These are phyloP conservation scores for Erodium maritimum DNA, from an alignment of 345 rosid genomes.

Conservation along the genomic window DNA sequence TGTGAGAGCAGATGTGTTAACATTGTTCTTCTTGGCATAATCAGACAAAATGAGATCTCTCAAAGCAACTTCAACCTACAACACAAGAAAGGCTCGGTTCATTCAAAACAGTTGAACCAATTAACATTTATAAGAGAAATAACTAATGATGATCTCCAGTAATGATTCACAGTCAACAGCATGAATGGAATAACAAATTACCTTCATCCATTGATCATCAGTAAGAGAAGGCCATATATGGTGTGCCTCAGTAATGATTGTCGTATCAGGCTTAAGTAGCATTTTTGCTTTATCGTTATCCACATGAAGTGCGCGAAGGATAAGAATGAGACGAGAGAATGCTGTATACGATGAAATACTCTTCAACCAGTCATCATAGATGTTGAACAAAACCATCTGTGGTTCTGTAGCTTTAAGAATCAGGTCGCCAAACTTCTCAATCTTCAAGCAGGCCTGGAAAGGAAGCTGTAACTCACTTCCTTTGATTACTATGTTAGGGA, in stretches of 20 bases:
- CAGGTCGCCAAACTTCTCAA: slow-evolving; percentile 93
- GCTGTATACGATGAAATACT: slow-evolving; percentile 97
- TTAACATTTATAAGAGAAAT: not conserved
- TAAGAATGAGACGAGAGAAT: slow-evolving; percentile 89
- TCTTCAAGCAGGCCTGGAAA: slow-evolving; percentile 97
- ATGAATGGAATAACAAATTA: slow-evolving; percentile 9
- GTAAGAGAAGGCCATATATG: slow-evolving; percentile 97
- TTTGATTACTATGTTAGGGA: slow-evolving; percentile 96
- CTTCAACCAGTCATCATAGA: slow-evolving; percentile 98
- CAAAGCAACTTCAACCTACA: slow-evolving; percentile 89
- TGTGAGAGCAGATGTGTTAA: slow-evolving; percentile 91
- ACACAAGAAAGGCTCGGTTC: not conserved
- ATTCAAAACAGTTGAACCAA: not conserved
- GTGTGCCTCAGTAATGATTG: slow-evolving; percentile 81
- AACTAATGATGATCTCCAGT: too few relatives aligned
- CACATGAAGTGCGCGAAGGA: slow-evolving; percentile 98
- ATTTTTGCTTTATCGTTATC: slow-evolving; percentile 99
- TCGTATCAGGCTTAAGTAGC: slow-evolving; percentile 93
- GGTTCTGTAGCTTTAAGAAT: slow-evolving; percentile 95
- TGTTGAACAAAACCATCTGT: slow-evolving; percentile 90
- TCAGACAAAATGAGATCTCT: slow-evolving; percentile 93
- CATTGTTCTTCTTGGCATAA: slow-evolving; percentile 98
- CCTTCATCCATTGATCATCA: slow-evolving; percentile 99
- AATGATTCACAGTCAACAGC: not conserved
- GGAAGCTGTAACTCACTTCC: slow-evolving; percentile 99